These are phyloP conservation scores for Suhomyces coccinellae DNA, from an alignment of 1,139 yeast genomes.

Conservation along the genomic window DNA sequence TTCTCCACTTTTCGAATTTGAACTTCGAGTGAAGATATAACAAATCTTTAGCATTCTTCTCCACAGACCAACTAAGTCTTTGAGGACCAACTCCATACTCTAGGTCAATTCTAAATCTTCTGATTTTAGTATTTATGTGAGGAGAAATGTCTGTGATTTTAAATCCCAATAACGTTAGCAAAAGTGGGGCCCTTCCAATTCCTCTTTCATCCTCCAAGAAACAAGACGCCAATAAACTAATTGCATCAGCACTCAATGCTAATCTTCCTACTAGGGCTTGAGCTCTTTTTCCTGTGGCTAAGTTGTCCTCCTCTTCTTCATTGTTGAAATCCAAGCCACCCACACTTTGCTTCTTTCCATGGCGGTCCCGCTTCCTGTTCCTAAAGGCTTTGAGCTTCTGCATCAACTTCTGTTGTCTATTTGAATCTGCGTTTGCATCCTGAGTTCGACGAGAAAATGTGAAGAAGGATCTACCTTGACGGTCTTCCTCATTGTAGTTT, in stretches of 20 bases:
- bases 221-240: slow-evolving; percentile 71
- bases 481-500: slow-evolving; percentile 9
- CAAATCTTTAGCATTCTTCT: slow-evolving; percentile 72
- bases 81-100: slow-evolving; percentile 90
- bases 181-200: slow-evolving; percentile 75
- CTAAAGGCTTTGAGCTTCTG: slow-evolving; percentile 31
- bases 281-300: slow-evolving; percentile 52
- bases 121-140: slow-evolving; percentile 43
- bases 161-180: slow-evolving; percentile 71
- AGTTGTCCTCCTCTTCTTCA: slow-evolving; percentile 26
- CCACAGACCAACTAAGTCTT: slow-evolving; percentile 77
- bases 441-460: slow-evolving; percentile 8
- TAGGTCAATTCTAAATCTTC: slow-evolving; percentile 64
- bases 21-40: slow-evolving; percentile 65
- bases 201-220: slow-evolving; percentile 79
- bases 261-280: slow-evolving; percentile 64
- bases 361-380: slow-evolving; percentile 27
- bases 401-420: slow-evolving; percentile 19
- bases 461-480: slow-evolving; percentile 2
- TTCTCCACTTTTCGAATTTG: slow-evolving; percentile 49
- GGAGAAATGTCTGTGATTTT: slow-evolving; percentile 55
- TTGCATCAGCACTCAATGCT: slow-evolving; percentile 76
- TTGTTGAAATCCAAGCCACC: slow-evolving; percentile 22
- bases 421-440: slow-evolving; percentile 15
- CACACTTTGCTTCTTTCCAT: slow-evolving; percentile 21